Conservation (phyloP, 257 asterid species). For the Scutellaria baicalensis region DNA sequence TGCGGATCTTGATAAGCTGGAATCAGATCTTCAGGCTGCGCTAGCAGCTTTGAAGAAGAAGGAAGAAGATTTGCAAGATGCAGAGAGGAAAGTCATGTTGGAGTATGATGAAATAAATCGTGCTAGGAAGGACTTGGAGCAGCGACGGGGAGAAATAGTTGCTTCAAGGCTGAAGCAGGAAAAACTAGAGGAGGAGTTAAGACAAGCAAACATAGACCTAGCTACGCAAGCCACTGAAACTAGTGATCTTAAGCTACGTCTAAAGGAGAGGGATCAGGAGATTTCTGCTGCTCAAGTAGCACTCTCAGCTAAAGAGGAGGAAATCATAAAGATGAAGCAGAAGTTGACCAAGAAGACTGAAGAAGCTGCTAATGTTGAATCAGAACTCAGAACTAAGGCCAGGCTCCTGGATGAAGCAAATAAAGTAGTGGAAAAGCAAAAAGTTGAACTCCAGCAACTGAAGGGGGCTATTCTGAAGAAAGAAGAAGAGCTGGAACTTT, state of each 20-base stretch:
- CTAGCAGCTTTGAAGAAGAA: conserved; percentile 60
- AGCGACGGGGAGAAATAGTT: conserved; percentile 41
- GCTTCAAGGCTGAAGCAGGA: conserved; percentile 52
- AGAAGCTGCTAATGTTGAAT: conserved; percentile 45
- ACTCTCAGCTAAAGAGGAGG: conserved; percentile 48
- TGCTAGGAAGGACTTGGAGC: conserved; percentile 51
- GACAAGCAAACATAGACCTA: conserved; percentile 43
- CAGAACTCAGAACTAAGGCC: conserved; percentile 55
- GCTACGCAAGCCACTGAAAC: conserved; percentile 62
- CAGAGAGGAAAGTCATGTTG: conserved; percentile 45
- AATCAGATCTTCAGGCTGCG: conserved; percentile 63
- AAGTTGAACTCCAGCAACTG: conserved; percentile 55
- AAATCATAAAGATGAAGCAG: conserved; percentile 43
- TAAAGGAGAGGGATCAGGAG: conserved; percentile 52
- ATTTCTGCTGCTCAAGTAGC: conserved; percentile 40
- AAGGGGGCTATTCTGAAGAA: conserved; percentile 45
- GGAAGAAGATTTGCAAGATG: conserved; percentile 73
- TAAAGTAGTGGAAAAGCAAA: conserved; percentile 56
- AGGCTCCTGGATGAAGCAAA: conserved; percentile 58
- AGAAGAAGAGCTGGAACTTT: conserved; percentile 47
- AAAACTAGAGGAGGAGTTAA: conserved; percentile 62
- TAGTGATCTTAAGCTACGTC: conserved; percentile 48
- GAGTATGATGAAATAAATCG: conserved; percentile 46
- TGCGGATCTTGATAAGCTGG: conserved; percentile 43
- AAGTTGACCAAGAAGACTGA: conserved; percentile 52